These are phyloP conservation scores for Huntiella savannae DNA, from an alignment of 2,329 filamentous ascomycete species.

Conservation along the genomic window DNA sequence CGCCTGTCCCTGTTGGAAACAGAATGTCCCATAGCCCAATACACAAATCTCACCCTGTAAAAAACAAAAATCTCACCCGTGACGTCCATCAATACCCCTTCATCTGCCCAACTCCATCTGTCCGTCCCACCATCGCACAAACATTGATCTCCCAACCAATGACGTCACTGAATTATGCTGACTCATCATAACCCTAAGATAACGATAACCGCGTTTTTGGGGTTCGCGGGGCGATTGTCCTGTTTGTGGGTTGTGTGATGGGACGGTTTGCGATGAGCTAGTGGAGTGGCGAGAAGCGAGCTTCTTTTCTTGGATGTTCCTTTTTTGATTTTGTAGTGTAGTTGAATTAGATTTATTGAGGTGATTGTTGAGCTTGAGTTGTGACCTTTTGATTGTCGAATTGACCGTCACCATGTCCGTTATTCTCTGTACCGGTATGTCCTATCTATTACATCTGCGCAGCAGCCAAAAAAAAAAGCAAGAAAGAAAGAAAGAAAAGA, in stretches of 20 bases:
- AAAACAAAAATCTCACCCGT: not conserved
- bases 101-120: no score
- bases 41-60: not conserved
- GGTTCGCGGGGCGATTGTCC: not conserved
- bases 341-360: not conserved
- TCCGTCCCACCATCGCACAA: no score
- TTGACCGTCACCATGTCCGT: conserved; percentile 30
- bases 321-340: not conserved
- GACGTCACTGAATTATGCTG: no score
- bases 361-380: not conserved
- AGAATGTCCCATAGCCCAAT: not conserved
- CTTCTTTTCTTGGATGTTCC: not conserved
- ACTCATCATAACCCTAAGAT: not conserved
- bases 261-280: not conserved
- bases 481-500: not conserved
- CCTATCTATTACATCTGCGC: conserved; percentile 2
- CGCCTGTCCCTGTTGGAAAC: not conserved
- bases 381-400: not conserved
- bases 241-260: not conserved
- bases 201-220: not conserved
- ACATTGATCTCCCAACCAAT: no score
- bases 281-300: not conserved
- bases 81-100: not conserved
- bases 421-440: conserved; percentile 41
- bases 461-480: not conserved